A percentile compares a stretch with the other conserved stretches of the same genome.
These are phyloP conservation scores for Draba incana DNA, from an alignment of 345 rosid species.

Conservation along the genomic window DNA sequence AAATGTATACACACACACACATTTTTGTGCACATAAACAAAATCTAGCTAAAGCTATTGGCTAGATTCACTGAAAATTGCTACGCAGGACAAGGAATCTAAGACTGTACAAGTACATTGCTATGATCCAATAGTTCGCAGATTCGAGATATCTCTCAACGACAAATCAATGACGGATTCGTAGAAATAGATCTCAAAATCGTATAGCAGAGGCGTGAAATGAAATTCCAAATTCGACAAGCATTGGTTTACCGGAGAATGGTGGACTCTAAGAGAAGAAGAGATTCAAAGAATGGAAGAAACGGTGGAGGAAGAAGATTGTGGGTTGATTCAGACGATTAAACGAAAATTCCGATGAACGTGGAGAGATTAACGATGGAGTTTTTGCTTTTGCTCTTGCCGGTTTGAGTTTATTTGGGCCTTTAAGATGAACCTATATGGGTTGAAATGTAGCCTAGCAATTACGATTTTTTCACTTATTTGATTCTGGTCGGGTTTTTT, in stretches of 20 bases:
- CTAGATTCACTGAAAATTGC: background rate
- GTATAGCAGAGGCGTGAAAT: constrained; percentile 3
- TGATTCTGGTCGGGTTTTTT: no score
- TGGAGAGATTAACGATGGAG: constrained; percentile 30
- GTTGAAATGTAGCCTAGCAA: no score
- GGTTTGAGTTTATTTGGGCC: no score
- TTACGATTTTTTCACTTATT: no score
- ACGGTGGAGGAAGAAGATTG: constrained; percentile 29
- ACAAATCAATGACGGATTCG: constrained; percentile 3
- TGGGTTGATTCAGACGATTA: constrained; percentile 19
- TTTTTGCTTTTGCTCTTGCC: no score
- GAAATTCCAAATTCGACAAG: background rate
- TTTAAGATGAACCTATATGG: no score
- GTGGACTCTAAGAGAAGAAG: constrained; percentile 3
- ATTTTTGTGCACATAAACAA: background rate
- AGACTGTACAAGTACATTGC: constrained; percentile 21
- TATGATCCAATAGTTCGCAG: constrained; percentile 1
- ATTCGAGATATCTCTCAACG: constrained; percentile 8
- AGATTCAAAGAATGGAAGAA: constrained; percentile 20
- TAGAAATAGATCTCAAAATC: constrained; percentile 7
- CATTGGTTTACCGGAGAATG: constrained; percentile 27
- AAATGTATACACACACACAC: background rate
- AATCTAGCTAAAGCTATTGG: constrained; percentile 10
- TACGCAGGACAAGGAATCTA: background rate
- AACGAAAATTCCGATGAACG: constrained; percentile 34